These are phyloP conservation scores for Terfezia claveryi DNA, from an alignment of 495 filamentous ascomycete genomes.

Conservation along the genomic window DNA sequence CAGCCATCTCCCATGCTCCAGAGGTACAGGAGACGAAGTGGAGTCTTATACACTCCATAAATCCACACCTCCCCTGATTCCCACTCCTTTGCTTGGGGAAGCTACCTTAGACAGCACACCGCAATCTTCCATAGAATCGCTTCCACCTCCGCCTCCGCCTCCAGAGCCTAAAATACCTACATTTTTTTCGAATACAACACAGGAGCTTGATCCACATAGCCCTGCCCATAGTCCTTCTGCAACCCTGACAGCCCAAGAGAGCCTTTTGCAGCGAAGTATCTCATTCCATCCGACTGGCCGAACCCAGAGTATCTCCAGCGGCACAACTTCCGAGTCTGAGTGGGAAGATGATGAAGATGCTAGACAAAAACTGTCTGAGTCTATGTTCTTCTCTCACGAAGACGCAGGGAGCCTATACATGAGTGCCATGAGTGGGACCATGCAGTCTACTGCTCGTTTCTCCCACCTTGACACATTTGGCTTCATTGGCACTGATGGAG, in stretches of 20 bases:
- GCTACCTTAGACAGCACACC: too few species aligned
- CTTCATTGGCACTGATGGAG: conserved; percentile 1
- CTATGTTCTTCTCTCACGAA: conserved; percentile 67
- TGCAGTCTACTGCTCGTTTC: conserved; percentile 21
- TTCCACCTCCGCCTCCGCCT: too few species aligned
- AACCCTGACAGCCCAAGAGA: conserved; percentile 2
- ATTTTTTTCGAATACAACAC: too few species aligned
- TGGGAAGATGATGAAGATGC: conserved; percentile 23
- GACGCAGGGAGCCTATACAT: conserved; percentile 96
- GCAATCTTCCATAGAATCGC: too few species aligned
- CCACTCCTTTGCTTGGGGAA: too few species aligned
- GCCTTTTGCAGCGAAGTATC: conserved; percentile 2
- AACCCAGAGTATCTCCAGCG: conserved; percentile 2
- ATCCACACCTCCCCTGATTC: too few species aligned
- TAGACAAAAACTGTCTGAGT: conserved; percentile 26
- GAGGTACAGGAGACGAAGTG: too few species aligned
- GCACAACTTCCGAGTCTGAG: conserved; percentile 23
- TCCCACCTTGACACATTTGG: conserved; percentile 23
- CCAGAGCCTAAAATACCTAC: too few species aligned
- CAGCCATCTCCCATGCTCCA: too few species aligned
- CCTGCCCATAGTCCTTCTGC: conserved; percentile 4
- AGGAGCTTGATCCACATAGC: too few species aligned
- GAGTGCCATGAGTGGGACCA: conserved; percentile 36
- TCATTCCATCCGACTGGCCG: conserved; percentile 2
- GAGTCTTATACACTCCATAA: too few species aligned